Base-by-base conservation (phyloP, 2,329 filamentous ascomycete genomes). In the Periconia sp. region DNA sequence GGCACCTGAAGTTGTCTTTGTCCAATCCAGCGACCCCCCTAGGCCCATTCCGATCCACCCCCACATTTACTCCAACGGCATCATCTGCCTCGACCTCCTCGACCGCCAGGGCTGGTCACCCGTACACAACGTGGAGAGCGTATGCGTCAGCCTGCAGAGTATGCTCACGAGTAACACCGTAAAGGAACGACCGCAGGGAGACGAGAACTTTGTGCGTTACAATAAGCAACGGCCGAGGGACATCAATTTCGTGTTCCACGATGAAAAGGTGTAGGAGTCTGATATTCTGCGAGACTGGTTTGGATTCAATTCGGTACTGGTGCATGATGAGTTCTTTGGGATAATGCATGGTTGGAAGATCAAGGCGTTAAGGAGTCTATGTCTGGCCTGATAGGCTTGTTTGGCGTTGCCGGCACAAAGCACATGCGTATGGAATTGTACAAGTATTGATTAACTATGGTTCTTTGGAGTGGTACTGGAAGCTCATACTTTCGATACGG, bases 41-140 rank as follows among this genome's bases (percentile, higher is more conserved):
- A 81, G 83, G 41, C 77, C 81, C 2, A 92, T 99, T 65, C 94
- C 94, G 1, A 92, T 96, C 73, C 94, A 99, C 69, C 94, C 94
- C 2, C 94, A 99, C 77, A 90, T 99, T 74, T 99, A 99, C 79
- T 94, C 90, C 64, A 99, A 99, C 75, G 94, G 94, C 64, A 96
- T 97, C 74, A 99, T 99, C 71, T 99, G 94, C 69, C 88, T 99
- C 46, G 94, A 99, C 66, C 84, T 99, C 1, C 85, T 99, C 9
- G 91, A 91, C 49, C 81, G 84, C 10, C 87, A 91, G 59, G 94
- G 94, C 52, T 99, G 94, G 94, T 94, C 89, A 45, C 94, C 94
- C 0, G 93, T 99, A 0, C 94, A 99, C 72, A 97, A 93, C 54
- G 94, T 97, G 9, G 93, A 97, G 79, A 96, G 90, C 68, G 87